Evolutionary conservation across 345 rosid genomes (phyloP).

Genomic region (Hibiscus syriacus): DNA sequence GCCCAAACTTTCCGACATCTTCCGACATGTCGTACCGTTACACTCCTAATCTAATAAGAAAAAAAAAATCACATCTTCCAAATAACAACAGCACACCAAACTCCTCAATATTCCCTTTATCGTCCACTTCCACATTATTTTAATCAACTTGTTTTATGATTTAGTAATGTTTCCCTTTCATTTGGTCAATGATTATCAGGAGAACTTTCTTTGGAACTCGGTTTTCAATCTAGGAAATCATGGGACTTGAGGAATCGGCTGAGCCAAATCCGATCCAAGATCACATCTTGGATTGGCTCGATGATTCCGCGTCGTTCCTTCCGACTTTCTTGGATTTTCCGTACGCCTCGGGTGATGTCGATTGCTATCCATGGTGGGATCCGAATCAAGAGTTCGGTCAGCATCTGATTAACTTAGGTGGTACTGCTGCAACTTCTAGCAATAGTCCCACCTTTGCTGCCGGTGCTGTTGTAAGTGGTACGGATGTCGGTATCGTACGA

Average conservation of each 20-base stretch:
- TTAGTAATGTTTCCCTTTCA: not conserved
- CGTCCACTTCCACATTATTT: conserved; percentile 5
- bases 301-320: conserved; percentile 45
- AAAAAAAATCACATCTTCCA: conserved; percentile 1
- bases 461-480: not conserved
- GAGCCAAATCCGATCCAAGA: no score
- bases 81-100: not conserved
- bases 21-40: no score
- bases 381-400: conserved; percentile 29
- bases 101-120: conserved; percentile 5
- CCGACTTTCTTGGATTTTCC: conserved; percentile 66
- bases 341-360: conserved; percentile 27
- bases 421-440: conserved; percentile 1
- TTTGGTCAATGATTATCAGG: conserved; percentile 12
- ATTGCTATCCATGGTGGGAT: conserved; percentile 46
- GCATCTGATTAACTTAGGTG: conserved; percentile 21
- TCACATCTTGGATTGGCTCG: conserved; percentile 61
- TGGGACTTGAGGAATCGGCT: no score
- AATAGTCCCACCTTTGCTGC: not conserved
- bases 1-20: no score
- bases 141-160: not conserved
- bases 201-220: not conserved
- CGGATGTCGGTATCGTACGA: not conserved
- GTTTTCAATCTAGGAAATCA: conserved; percentile 10
- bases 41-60: no score